Evolutionary conservation across 305 asterid species (phyloP), one percentile per base, ranked within the genome.

Genomic region (Plantago lanceolata): DNA sequence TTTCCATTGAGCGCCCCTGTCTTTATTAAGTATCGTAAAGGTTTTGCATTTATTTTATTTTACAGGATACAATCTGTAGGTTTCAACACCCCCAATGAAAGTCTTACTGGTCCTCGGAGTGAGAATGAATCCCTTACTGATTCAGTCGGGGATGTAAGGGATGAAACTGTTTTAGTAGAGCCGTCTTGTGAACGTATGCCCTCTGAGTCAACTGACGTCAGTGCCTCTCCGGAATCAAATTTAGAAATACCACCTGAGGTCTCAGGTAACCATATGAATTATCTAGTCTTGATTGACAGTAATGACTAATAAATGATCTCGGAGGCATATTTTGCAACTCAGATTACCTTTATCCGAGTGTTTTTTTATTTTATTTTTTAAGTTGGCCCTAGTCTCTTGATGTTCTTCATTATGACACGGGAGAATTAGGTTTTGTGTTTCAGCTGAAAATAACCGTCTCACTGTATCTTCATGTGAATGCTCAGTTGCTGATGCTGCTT

Each of bases 51-150:
- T 64, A 21, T 57, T 66, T 68, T 48, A 47, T 65, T 43, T 66
- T 73, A 61, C 72, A 85, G 96, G 78, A 65, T 63, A 64, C 83
- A 48, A 64, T 64, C 72, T 68, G 68, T 78, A 59, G 76, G 48
- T 64, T 33, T 11, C 19, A n/a, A 50, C 40, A 49, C 29, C 69
- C 47, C 48, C 44, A 71, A 61, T 60, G 77, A 65, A 59, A 70
- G 57, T 70, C 66, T 71, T 40, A 51, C 61, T 54, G 43, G 21
- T 63, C 55, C 68, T 59, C 71, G 12, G 19, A 57, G 21, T 70
- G 78, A 70, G 51, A 56, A 61, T 47, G 70, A 53, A 65, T 61
- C 79, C 56, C 65, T 78, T 40, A 44, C 48, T 55, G 64, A 52
- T 53, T 61, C 75, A 59, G 65, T 65, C 67, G 55, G 33, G 67